Evolutionary conservation across 768 basidiomycete genomes (phyloP), one percentile per base, ranked within the genome.

Genomic region (Trametes cubensis): DNA sequence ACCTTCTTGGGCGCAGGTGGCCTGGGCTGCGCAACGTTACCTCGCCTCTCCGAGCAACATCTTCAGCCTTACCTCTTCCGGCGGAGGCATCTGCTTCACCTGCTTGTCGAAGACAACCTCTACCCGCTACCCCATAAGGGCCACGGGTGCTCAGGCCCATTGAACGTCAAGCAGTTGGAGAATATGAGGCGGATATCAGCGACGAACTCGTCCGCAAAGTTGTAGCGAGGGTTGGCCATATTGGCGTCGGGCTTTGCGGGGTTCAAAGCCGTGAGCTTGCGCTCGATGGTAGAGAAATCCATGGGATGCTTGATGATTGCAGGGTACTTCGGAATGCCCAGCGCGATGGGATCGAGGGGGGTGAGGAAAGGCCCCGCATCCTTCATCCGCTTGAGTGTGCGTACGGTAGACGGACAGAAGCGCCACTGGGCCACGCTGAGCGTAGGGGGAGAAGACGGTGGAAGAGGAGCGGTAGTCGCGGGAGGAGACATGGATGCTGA

Each of bases 231-330:
- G 63, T 90, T 90, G 58, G 78, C 74, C 4, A 79, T 76, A 70
- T 88, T 90, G 26, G 80, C 74, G 62, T 92, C 92, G 15, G 85
- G 90, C 70, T 92, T 94, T 55, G 77, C 68, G 2, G 90, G 88
- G 69, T 93, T 95, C 15, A 92, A 92, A 0, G 89, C 85, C 38
- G 67, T 69, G 45, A 98, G 80, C 77, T 98, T 97, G 69, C 85
- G 85, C 76, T 98, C 96, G 61, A 98, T 85, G 46, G 96, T 97
- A 3, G 86, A 82, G 48, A 99, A 83, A 73, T 98, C 97, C 93
- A 98, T 98, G 0, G 97, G 97, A 26, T 82, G 84, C 71, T 88
- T 92, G 76, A 99, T 85, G 71, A 98, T 86, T 47, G 81, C 81
- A 39, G 84, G 84, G 69, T 99, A 99, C 73, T 96, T 94, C 10